A percentile compares a stretch with the other conserved stretches of the same genome.
phyloP scores from a whole-genome alignment of 345 rosid species.

The Linum usitatissimum region DNA sequence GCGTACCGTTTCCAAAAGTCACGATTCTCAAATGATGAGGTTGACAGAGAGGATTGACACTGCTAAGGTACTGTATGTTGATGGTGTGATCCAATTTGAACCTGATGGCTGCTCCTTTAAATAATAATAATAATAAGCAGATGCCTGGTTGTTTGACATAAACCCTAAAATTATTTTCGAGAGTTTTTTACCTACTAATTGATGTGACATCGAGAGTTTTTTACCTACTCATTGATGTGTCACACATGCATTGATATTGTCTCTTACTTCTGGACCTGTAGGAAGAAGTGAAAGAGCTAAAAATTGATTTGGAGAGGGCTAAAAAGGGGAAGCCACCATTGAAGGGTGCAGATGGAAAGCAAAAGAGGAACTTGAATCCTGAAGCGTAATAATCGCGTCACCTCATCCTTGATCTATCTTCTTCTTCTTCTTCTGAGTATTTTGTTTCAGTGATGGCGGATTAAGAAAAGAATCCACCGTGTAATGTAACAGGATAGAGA shows the following conservation, averaged over 20 bases:
- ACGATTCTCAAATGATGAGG: slow-evolving; percentile 64
- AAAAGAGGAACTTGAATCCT: slow-evolving; percentile 57
- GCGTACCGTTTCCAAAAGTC: slow-evolving; percentile 77
- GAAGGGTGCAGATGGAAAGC: slow-evolving; percentile 82
- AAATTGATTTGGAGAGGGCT: slow-evolving; percentile 67
- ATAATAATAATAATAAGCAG: background rate
- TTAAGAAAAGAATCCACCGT: background rate
- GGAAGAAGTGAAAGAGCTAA: slow-evolving; percentile 54
- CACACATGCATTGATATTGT: no score
- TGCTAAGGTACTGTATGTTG: slow-evolving; percentile 40
- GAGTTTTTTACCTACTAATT: background rate
- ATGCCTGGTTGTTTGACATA: background rate
- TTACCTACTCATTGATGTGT: no score
- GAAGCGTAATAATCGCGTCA: slow-evolving; percentile 46
- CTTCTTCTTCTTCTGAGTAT: no score
- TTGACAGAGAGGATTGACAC: slow-evolving; percentile 67
- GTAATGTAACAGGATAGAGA: slow-evolving; percentile 46
- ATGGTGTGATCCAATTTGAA: background rate
- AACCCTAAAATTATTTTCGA: background rate
- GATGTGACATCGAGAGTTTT: background rate
- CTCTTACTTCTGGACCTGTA: slow-evolving; percentile 14
- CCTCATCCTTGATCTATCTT: no score
- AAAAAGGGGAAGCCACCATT: slow-evolving; percentile 80
- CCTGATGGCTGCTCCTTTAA: no score
- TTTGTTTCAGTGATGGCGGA: no score